Evolutionary conservation across 1,284 basidiomycete genomes (phyloP).

Genomic region (Cryptococcus hybrid): DNA sequence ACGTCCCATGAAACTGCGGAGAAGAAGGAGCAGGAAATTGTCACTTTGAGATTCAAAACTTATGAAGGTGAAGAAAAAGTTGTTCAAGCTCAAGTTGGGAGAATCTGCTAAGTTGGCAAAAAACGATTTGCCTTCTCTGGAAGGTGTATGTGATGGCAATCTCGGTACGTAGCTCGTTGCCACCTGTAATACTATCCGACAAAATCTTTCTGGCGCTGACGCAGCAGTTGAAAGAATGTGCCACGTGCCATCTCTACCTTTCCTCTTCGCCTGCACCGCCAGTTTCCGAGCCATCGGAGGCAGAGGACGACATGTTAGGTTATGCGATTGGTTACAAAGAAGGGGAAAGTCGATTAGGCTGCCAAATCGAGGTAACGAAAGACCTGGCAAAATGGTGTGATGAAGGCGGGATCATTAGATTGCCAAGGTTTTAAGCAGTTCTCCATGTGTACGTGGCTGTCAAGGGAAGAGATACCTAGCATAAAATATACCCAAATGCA

Average conservation of each 20-base stretch:
- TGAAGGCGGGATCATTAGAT: constrained; percentile 36
- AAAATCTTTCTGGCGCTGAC: background rate
- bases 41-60: constrained; percentile 35
- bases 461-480: constrained; percentile 1
- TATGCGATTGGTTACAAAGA: constrained; percentile 43
- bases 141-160: constrained; percentile 50
- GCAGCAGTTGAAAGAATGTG: constrained; percentile 37
- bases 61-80: constrained; percentile 28
- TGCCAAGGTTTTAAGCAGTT: constrained; percentile 37
- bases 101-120: constrained; percentile 42
- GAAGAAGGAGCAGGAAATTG: background rate
- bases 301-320: constrained; percentile 50
- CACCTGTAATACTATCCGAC: background rate
- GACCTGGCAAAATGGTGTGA: constrained; percentile 41
- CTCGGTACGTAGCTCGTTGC: constrained; percentile 30
- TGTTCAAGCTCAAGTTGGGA: constrained; percentile 38
- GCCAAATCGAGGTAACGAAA: constrained; percentile 45
- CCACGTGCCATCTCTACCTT: constrained; percentile 50
- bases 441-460: background rate
- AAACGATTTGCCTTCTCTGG: constrained; percentile 43
- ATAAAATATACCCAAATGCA: constrained; percentile 1
- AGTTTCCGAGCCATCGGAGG: constrained; percentile 36
- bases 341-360: constrained; percentile 44
- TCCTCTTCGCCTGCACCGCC: constrained; percentile 21
- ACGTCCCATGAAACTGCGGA: background rate